A percentile compares a stretch with the other conserved stretches of the same genome.
Conservation (phyloP, 2,329 filamentous ascomycete genomes). For the Aureobasidium namibiae region DNA sequence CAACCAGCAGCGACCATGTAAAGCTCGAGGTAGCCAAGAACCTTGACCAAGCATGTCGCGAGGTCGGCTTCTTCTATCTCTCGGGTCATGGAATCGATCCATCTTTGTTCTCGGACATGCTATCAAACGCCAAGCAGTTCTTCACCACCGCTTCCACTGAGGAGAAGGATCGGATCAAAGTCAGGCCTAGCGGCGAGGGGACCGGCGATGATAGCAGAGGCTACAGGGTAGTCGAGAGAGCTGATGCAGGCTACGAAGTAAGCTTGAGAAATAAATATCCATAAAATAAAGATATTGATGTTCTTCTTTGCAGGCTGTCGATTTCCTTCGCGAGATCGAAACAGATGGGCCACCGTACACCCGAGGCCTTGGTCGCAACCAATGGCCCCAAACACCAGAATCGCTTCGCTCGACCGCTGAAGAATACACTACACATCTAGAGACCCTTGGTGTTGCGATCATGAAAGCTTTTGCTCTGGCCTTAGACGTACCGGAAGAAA, state of each 20-base stretch:
- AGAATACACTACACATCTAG: neutral
- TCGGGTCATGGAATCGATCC: neutral
- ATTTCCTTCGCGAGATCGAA: constrained; percentile 2
- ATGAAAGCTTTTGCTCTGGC: constrained; percentile 1
- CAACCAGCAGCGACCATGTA: neutral
- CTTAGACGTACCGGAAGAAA: neutral
- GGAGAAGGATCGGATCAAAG: neutral
- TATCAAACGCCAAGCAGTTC: neutral
- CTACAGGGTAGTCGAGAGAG: neutral
- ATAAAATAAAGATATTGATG: neutral
- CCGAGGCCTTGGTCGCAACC: neutral
- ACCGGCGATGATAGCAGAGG: neutral
- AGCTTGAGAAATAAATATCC: neutral
- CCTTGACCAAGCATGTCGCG: constrained; percentile 2
- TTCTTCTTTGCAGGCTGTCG: neutral
- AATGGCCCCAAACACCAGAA: neutral
- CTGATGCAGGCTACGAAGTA: neutral
- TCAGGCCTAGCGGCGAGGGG: neutral
- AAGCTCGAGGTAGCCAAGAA: neutral
- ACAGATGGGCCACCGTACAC: neutral
- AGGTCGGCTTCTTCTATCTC: constrained; percentile 9
- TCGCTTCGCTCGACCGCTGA: neutral
- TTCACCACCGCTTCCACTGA: neutral
- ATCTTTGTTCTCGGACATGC: neutral
- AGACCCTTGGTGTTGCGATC: neutral